Percentiles rank a stretch among this genome's conserved stretches.
Conservation (phyloP, 2,329 filamentous ascomycete species). For the Achaetomium macrosporum region DNA sequence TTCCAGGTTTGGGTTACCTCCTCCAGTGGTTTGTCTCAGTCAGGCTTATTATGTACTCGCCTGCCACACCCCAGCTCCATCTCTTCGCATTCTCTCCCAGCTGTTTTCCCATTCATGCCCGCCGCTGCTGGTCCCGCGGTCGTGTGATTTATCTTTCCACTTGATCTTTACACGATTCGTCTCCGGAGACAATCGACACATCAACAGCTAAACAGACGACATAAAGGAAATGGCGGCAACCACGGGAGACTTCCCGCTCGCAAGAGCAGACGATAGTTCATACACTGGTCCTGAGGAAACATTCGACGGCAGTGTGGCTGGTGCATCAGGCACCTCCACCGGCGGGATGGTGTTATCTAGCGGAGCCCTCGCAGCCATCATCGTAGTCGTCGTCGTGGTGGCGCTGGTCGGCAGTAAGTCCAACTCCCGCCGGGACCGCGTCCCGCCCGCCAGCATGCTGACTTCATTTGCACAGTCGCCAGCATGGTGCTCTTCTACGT, state of each 20-base stretch:
- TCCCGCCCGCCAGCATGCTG: constrained; percentile 32
- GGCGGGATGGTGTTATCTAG: constrained; percentile 59
- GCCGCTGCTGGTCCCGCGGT: constrained; percentile 16
- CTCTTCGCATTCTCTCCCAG: neutral
- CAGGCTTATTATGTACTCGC: constrained; percentile 7
- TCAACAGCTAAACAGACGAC: neutral
- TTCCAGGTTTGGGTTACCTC: too few relatives aligned
- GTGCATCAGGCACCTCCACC: constrained; percentile 58
- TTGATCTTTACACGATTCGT: neutral
- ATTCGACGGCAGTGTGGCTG: constrained; percentile 48
- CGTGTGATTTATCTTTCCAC: neutral
- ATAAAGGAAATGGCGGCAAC: constrained; percentile 36
- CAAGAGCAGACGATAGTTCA: constrained; percentile 33
- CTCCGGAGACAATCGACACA: constrained; percentile 1
- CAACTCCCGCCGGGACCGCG: constrained; percentile 18
- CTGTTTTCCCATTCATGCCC: neutral
- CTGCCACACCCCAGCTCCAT: constrained; percentile 1
- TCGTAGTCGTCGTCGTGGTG: constrained; percentile 62
- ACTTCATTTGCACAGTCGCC: constrained; percentile 41
- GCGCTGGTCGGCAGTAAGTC: constrained; percentile 61
- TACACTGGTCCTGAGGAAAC: constrained; percentile 29
- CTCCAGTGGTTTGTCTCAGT: neutral
- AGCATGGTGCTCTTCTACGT: constrained; percentile 67
- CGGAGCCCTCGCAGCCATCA: constrained; percentile 67
- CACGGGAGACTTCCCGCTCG: constrained; percentile 37